Base-by-base conservation (phyloP, 1,139 yeast species). In the Hemisphaericaspora xylofermentans region DNA sequence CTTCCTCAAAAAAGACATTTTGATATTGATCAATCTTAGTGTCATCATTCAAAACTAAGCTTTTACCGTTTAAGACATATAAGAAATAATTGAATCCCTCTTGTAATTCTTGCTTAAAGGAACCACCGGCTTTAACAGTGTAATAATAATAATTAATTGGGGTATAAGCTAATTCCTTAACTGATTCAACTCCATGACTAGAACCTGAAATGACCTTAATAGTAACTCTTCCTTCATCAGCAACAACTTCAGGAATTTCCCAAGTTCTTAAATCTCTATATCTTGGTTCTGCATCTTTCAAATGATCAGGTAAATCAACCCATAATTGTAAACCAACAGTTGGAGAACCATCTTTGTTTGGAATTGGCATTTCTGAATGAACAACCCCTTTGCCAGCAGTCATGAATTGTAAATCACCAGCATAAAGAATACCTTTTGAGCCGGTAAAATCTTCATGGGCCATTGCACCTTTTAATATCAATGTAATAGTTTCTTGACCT, bases 381-480 rank as follows among this genome's bases (percentile, higher is more conserved):
- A 87, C 88, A 35, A 88, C 80, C 41, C 96, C 97, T 51, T 75
- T 78, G 43, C 97, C 96, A 7, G 96, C 96, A 43, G 96, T 89
- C 95, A 89, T 89, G 60, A 89, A 88, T 65, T 89, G 97, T 51
- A 89, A 69, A 58, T 89, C 97, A 39, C 96, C 97, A 17, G 89
- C 82, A 44, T 80, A 77, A 42, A 89, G 68, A 16, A 88, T 73
- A 41, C 96, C 96, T 43, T 78, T 75, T 27, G 84, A 71, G 1
- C 96, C 96, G 2, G 95, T 87, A 67, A 88, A 88, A 61, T 89
- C 97, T 61, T 88, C 96, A 61, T 89, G 97, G 22, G 94, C 93
- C 63, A 89, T 70, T 44, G 80, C 82, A 38, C 96, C 96, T 42
- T 79, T 72, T 45, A 82, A 63, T 43, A 89, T 67, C 53, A 83